A percentile compares a stretch with the other conserved stretches of the same genome.
Conservation (phyloP, 176 grass and related monocot species). For the Avena sativa region DNA sequence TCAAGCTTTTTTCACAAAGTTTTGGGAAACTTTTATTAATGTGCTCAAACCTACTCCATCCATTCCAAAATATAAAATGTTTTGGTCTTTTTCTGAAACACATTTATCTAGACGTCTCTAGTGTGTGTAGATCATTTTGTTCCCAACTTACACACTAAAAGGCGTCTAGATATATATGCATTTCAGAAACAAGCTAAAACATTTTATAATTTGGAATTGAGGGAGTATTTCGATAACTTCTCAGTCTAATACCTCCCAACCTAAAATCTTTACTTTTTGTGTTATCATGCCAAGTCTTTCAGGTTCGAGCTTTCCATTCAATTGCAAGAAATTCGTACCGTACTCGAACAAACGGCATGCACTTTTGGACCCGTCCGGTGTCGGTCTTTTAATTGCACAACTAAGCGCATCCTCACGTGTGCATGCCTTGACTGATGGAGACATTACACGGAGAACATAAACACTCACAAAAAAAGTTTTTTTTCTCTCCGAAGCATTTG, state of each 20-base stretch:
- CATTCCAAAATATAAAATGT: too few species aligned
- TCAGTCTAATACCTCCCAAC: background rate
- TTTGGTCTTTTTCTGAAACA: too few species aligned
- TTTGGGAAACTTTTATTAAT: background rate
- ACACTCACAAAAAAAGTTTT: too few species aligned
- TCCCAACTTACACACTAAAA: too few species aligned
- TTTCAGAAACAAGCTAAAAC: too few species aligned
- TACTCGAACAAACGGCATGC: background rate
- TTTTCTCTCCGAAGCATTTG: background rate
- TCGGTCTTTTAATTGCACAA: background rate
- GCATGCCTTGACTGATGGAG: slow-evolving; percentile 17
- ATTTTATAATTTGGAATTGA: too few species aligned
- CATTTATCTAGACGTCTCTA: too few species aligned
- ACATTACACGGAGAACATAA: background rate
- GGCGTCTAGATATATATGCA: too few species aligned
- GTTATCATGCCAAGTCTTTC: background rate
- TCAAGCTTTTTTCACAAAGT: background rate
- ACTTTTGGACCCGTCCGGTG: background rate
- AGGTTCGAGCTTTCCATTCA: background rate
- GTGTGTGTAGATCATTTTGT: too few species aligned
- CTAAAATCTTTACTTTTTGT: background rate
- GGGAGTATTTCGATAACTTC: background rate
- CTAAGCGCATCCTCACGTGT: slow-evolving; percentile 5
- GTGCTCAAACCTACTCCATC: background rate
- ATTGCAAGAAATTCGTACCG: background rate